Conservation (phyloP, 345 rosid genomes). For the Sisymbrium altissimum region DNA sequence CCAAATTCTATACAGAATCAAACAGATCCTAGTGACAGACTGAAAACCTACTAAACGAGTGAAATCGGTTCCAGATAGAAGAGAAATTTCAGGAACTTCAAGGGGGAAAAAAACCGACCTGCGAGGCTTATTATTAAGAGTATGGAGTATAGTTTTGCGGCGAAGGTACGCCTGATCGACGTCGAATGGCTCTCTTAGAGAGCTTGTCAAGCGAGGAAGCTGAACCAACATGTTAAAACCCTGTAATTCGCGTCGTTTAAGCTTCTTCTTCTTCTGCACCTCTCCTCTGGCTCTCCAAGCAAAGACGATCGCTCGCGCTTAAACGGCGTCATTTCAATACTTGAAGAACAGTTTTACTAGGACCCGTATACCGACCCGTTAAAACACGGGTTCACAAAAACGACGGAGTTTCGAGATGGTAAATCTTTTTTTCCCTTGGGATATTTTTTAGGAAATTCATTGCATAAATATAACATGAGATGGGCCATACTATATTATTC, state of each 20-base stretch:
- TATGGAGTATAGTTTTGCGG: slow-evolving; percentile 63
- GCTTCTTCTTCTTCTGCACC: slow-evolving; percentile 8
- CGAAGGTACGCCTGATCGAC: slow-evolving; percentile 81
- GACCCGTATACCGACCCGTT: slow-evolving; percentile 18
- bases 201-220: slow-evolving; percentile 79
- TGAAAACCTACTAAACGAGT: not conserved
- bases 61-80: not conserved
- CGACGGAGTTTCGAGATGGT: not conserved
- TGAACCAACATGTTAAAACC: slow-evolving; percentile 52
- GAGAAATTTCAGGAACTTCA: not conserved
- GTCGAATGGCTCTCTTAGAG: slow-evolving; percentile 84
- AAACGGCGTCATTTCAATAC: slow-evolving; percentile 3
- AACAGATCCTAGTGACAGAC: not conserved
- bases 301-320: slow-evolving; percentile 8
- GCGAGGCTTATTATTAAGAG: slow-evolving; percentile 44
- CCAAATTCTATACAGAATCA: slow-evolving; percentile 6
- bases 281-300: not conserved
- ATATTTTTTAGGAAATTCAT: not conserved
- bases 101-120: slow-evolving; percentile 36
- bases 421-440: not conserved
- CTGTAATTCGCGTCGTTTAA: slow-evolving; percentile 8
- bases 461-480: not conserved
- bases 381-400: not conserved
- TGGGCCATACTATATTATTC: not conserved
- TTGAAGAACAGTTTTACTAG: not conserved